Evolutionary conservation across 1,139 yeast genomes (phyloP).

Genomic region (Hyphopichia wangnamkhiaoensis): DNA sequence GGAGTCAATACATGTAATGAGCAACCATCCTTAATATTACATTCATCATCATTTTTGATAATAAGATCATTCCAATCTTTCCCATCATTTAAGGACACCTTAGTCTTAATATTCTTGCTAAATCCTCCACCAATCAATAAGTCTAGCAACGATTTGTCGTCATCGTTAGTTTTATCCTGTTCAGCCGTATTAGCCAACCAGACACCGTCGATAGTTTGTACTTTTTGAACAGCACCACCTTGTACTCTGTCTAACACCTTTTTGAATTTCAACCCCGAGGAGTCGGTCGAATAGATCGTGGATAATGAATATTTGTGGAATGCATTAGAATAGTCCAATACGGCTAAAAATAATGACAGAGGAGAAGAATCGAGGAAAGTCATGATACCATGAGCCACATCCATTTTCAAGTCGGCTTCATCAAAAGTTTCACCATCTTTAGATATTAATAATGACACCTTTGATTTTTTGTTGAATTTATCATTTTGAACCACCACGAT

Average conservation of each 20-base stretch:
- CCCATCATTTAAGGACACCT: constrained; percentile 66
- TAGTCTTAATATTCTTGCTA: constrained; percentile 18
- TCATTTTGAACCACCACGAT: constrained; percentile 54
- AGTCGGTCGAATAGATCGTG: constrained; percentile 60
- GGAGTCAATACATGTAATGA: constrained; percentile 57
- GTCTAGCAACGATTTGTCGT: constrained; percentile 27
- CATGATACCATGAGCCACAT: constrained; percentile 45
- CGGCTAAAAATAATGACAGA: constrained; percentile 55
- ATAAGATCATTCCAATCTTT: constrained; percentile 57
- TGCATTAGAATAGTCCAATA: constrained; percentile 32
- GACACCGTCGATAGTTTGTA: constrained; percentile 68
- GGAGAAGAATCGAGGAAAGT: constrained; percentile 57
- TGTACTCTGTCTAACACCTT: constrained; percentile 47
- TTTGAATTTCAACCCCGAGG: constrained; percentile 59
- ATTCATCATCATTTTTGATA: constrained; percentile 45
- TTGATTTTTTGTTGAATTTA: constrained; percentile 41
- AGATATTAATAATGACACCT: constrained; percentile 54
- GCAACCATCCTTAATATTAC: constrained; percentile 50
- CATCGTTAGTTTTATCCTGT: constrained; percentile 20
- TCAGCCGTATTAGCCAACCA: constrained; percentile 56
- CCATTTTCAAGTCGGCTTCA: constrained; percentile 53
- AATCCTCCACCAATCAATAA: constrained; percentile 26
- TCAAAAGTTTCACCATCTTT: constrained; percentile 56
- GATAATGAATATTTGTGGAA: constrained; percentile 23
- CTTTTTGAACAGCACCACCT: constrained; percentile 47